Conservation (phyloP, 768 basidiomycete genomes). For the Rhodotorula kratochvilovae region DNA sequence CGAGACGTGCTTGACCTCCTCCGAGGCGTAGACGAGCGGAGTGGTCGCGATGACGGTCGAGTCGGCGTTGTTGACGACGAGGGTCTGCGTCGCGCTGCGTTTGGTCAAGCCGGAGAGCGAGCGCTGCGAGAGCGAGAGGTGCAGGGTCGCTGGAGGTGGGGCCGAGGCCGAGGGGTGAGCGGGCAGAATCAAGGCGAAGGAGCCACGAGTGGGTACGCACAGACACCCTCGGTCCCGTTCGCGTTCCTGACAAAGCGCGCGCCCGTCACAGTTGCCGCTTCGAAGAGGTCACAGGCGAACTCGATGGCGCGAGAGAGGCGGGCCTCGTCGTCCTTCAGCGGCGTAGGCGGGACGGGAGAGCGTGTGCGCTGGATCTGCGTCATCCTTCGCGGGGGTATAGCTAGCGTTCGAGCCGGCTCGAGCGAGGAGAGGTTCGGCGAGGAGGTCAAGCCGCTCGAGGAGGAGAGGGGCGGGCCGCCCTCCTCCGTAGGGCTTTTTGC, state of each 20-base stretch:
- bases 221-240: not conserved
- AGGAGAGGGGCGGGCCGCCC: too few species aligned
- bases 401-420: too few species aligned
- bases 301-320: not conserved
- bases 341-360: not conserved
- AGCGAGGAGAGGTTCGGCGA: too few species aligned
- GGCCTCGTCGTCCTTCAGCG: not conserved
- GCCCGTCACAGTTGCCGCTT: not conserved
- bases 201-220: not conserved
- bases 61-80: slow-evolving; percentile 1
- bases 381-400: not conserved
- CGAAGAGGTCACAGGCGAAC: slow-evolving; percentile 3
- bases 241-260: not conserved
- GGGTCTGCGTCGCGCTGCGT: slow-evolving; percentile 1
- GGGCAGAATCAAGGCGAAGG: rapidly evolving
- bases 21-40: not conserved
- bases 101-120: slow-evolving; percentile 24
- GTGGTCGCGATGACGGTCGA: not conserved
- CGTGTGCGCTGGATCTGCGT: not conserved
- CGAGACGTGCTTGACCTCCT: slow-evolving; percentile 42
- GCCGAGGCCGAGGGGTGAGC: not conserved
- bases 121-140: slow-evolving; percentile 14
- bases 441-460: too few species aligned
- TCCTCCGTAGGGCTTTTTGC: too few species aligned
- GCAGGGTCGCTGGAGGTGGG: slow-evolving; percentile 8